phyloP scores from a whole-genome alignment of 163 green algal genomes.

The Chlorella variabilis region DNA sequence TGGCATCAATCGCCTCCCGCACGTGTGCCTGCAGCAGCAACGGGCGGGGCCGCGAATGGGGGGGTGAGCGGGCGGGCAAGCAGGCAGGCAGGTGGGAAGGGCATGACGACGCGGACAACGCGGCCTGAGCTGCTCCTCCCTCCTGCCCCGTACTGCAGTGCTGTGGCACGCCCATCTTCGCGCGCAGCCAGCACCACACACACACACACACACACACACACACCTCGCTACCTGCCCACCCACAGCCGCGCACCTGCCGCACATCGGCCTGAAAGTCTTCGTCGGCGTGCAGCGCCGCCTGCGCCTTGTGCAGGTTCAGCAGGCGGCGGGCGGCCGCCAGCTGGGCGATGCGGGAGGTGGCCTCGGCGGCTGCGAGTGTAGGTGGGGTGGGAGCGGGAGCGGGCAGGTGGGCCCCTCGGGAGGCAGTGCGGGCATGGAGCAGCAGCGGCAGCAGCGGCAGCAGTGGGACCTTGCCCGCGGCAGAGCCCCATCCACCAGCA shows the following conservation, averaged over 20 bases:
- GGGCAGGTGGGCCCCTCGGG: neutral
- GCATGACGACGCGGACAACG: too few species aligned
- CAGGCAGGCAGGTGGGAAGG: too few species aligned
- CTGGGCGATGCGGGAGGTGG: neutral
- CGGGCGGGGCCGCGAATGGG: too few species aligned
- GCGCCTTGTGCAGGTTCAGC: slow-evolving; percentile 41
- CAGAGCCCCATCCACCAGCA: too few species aligned
- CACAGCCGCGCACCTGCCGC: neutral
- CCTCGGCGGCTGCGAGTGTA: slow-evolving; percentile 24
- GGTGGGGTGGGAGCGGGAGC: neutral
- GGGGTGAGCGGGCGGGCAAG: too few species aligned
- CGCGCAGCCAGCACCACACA: too few species aligned
- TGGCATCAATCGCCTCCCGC: slow-evolving; percentile 32
- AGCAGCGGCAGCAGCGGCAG: neutral
- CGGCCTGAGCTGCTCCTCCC: too few species aligned
- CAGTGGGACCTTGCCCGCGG: too few species aligned
- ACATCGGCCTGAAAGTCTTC: slow-evolving; percentile 36
- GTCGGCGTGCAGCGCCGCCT: slow-evolving; percentile 31
- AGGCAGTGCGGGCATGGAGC: neutral
- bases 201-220: neutral
- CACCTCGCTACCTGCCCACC: too few species aligned
- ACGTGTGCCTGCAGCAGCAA: slow-evolving; percentile 24
- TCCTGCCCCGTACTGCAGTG: too few species aligned
- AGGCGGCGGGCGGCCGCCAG: slow-evolving; percentile 5
- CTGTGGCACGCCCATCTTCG: neutral